Conservation (phyloP, 169 alveolate genomes). For the Eimeria praecox region DNA sequence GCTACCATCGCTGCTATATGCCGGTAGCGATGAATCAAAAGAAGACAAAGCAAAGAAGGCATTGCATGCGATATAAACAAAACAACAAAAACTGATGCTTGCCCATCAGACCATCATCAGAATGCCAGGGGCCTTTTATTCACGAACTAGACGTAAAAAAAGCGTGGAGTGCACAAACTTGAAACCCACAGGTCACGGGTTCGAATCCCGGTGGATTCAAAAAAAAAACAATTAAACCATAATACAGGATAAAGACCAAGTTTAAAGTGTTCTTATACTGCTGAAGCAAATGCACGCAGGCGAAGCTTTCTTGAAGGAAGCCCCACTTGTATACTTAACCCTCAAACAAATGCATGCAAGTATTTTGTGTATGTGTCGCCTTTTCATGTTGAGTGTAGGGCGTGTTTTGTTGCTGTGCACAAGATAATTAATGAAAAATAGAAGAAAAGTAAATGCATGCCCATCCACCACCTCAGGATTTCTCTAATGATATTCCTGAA, state of each 20-base stretch:
- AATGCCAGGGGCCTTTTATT: neutral
- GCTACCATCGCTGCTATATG: neutral
- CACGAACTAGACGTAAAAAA: neutral
- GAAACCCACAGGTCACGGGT: neutral
- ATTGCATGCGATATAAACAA: neutral
- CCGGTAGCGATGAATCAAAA: neutral
- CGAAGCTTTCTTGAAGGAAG: too few relatives aligned
- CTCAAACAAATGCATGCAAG: too few relatives aligned
- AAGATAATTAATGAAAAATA: neutral
- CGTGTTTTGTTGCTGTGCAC: too few relatives aligned
- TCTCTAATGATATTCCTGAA: neutral
- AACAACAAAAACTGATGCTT: neutral
- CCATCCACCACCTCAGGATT: neutral
- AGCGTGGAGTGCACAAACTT: neutral
- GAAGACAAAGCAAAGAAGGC: neutral
- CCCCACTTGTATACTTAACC: too few relatives aligned
- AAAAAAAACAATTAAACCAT: neutral
- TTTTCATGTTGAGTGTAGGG: too few relatives aligned
- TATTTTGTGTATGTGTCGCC: too few relatives aligned
- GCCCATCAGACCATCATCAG: neutral
- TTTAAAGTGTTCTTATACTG: too few relatives aligned
- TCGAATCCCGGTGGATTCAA: neutral
- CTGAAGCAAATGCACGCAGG: neutral
- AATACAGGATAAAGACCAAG: neutral
- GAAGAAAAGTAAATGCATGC: neutral